phyloP scores from a whole-genome alignment of 805 yeast species.

The Yamadazyma akitaensis region DNA sequence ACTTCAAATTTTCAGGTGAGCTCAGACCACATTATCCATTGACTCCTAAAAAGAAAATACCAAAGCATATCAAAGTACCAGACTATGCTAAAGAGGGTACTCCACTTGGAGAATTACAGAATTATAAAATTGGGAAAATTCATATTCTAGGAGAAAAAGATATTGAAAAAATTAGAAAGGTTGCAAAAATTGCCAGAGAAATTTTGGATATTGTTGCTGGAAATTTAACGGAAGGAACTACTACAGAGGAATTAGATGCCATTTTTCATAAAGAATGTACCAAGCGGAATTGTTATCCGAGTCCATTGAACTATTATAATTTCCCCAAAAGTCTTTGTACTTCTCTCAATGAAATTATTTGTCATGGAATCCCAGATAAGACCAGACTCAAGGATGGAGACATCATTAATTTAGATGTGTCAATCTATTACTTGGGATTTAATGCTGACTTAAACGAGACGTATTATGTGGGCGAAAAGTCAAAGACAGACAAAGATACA shows the following conservation, averaged over 20 bases:
- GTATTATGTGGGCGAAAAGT: slow-evolving; percentile 90
- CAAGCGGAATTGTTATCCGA: slow-evolving; percentile 88
- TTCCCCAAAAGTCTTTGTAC: slow-evolving; percentile 92
- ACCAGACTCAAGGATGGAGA: slow-evolving; percentile 88
- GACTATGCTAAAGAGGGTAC: slow-evolving; percentile 82
- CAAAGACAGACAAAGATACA: slow-evolving; percentile 71
- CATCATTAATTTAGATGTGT: slow-evolving; percentile 85
- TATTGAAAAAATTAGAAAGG: slow-evolving; percentile 69
- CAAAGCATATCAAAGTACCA: slow-evolving; percentile 67
- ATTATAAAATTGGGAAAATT: slow-evolving; percentile 66
- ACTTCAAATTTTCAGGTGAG: slow-evolving; percentile 67
- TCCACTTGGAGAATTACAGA: slow-evolving; percentile 73
- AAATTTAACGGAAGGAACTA: slow-evolving; percentile 78
- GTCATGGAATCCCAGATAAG: slow-evolving; percentile 97
- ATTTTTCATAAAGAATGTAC: slow-evolving; percentile 85
- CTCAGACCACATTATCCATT: slow-evolving; percentile 81
- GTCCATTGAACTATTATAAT: slow-evolving; percentile 90
- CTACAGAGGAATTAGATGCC: slow-evolving; percentile 88
- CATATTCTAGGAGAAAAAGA: slow-evolving; percentile 63
- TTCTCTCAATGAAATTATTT: slow-evolving; percentile 89
- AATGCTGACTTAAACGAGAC: slow-evolving; percentile 97
- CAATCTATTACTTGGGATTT: slow-evolving; percentile 80
- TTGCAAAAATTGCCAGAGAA: slow-evolving; percentile 74
- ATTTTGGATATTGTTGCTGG: slow-evolving; percentile 85
- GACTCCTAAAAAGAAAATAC: slow-evolving; percentile 65